phyloP scores from a whole-genome alignment of 2,329 filamentous ascomycete genomes.

The Fusarium kyushuense region DNA sequence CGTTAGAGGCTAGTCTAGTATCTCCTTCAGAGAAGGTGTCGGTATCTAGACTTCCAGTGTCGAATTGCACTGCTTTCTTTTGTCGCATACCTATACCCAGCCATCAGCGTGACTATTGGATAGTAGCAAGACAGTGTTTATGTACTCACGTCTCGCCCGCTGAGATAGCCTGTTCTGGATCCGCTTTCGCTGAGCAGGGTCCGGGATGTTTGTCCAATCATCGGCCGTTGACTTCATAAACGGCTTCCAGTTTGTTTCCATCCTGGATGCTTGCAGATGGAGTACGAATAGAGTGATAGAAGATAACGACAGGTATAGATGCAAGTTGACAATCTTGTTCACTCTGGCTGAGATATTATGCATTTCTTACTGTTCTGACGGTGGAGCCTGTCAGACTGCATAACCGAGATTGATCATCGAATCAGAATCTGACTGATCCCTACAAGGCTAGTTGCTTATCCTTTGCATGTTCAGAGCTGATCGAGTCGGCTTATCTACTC shows the following conservation, averaged over 20 bases:
- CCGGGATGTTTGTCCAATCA: conserved; percentile 29
- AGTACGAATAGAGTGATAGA: accelerated
- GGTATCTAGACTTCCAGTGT: accelerated
- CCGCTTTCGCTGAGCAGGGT: conserved; percentile 27
- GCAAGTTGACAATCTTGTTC: background rate
- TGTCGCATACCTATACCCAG: background rate
- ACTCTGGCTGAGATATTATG: background rate
- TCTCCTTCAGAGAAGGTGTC: background rate
- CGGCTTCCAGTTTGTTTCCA: conserved; percentile 14
- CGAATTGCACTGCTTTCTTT: background rate
- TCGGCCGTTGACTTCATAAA: conserved; percentile 17
- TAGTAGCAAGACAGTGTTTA: too few relatives aligned
- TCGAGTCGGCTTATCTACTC: too few relatives aligned
- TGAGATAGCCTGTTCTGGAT: conserved; percentile 40
- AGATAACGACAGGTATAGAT: background rate
- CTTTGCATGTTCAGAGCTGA: too few relatives aligned
- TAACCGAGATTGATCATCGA: background rate
- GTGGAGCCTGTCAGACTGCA: background rate
- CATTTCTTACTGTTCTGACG: background rate
- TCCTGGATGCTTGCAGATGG: background rate
- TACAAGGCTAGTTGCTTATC: background rate
- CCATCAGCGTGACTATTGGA: too few relatives aligned
- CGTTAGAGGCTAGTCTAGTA: background rate
- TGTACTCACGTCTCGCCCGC: conserved; percentile 28
- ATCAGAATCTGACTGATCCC: background rate